Conservation (phyloP, 2,329 filamentous ascomycete species). For the Cephalotrichum gorgonifer region DNA sequence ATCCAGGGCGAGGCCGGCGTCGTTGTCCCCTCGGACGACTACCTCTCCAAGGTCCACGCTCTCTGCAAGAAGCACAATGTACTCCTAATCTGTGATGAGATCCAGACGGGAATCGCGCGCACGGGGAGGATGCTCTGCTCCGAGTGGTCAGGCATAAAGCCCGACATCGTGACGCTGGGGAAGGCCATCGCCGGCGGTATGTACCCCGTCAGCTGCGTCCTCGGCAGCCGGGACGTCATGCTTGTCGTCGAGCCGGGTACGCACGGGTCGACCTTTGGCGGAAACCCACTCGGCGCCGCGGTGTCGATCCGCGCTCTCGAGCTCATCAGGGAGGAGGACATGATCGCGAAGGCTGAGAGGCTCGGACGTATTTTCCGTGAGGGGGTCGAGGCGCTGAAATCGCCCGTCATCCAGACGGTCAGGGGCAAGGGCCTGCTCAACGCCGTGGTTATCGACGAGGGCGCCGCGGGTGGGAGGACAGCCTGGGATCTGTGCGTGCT, state of each 20-base stretch:
- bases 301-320: slow-evolving; percentile 93
- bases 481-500: slow-evolving; percentile 96
- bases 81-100: slow-evolving; percentile 94
- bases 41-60: slow-evolving; percentile 67
- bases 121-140: slow-evolving; percentile 91
- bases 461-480: slow-evolving; percentile 69
- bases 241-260: slow-evolving; percentile 92
- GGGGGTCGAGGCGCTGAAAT: slow-evolving; percentile 64
- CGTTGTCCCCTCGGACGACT: slow-evolving; percentile 84
- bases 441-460: slow-evolving; percentile 91
- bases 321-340: slow-evolving; percentile 81
- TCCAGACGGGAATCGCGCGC: slow-evolving; percentile 93
- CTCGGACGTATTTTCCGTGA: slow-evolving; percentile 78
- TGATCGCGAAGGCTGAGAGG: slow-evolving; percentile 72
- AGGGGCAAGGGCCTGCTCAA: slow-evolving; percentile 92
- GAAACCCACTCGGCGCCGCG: slow-evolving; percentile 90
- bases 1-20: slow-evolving; percentile 98
- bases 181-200: slow-evolving; percentile 98
- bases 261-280: slow-evolving; percentile 96
- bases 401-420: slow-evolving; percentile 69
- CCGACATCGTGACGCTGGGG: slow-evolving; percentile 86
- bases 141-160: slow-evolving; percentile 91
- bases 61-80: slow-evolving; percentile 95
- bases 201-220: slow-evolving; percentile 95
- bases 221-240: slow-evolving; percentile 86